Evolutionary conservation across 495 filamentous ascomycete species (phyloP).

Genomic region (Acidomyces sp.): DNA sequence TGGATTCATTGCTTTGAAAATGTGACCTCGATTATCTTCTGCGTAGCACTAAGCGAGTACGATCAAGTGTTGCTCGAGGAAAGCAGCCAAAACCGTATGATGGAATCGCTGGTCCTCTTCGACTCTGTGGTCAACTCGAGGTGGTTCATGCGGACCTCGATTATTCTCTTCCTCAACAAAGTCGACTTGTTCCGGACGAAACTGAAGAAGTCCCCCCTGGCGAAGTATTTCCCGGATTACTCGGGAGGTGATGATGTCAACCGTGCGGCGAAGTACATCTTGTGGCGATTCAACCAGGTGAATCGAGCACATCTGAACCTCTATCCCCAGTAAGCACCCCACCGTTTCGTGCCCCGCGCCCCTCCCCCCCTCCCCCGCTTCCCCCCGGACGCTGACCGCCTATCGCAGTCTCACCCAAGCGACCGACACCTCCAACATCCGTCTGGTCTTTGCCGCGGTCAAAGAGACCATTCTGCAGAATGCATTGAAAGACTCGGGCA

Average conservation of each 20-base stretch:
- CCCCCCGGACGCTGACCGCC: conserved; percentile 6
- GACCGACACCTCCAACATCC: conserved; percentile 95
- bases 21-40: conserved; percentile 99
- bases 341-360: no score
- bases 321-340: conserved; percentile 80
- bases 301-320: conserved; percentile 92
- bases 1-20: conserved; percentile 99
- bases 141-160: conserved; percentile 98
- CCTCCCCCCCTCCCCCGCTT: not conserved
- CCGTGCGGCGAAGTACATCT: conserved; percentile 89
- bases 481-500: conserved; percentile 92
- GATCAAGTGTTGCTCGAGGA: conserved; percentile 95
- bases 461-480: conserved; percentile 99
- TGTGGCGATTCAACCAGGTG: conserved; percentile 98
- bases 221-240: conserved; percentile 95
- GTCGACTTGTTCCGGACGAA: conserved; percentile 96
- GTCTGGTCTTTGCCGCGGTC: conserved; percentile 91
- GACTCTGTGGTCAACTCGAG: conserved; percentile 97
- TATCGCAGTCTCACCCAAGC: conserved; percentile 81
- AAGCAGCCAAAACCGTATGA: conserved; percentile 99
- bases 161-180: conserved; percentile 97
- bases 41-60: conserved; percentile 95
- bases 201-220: conserved; percentile 72
- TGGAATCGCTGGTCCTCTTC: conserved; percentile 94
- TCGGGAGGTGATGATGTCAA: conserved; percentile 95